Evolutionary conservation across 768 basidiomycete genomes (phyloP), one percentile per base, ranked within the genome.

Genomic region (Suillus hirtellus): DNA sequence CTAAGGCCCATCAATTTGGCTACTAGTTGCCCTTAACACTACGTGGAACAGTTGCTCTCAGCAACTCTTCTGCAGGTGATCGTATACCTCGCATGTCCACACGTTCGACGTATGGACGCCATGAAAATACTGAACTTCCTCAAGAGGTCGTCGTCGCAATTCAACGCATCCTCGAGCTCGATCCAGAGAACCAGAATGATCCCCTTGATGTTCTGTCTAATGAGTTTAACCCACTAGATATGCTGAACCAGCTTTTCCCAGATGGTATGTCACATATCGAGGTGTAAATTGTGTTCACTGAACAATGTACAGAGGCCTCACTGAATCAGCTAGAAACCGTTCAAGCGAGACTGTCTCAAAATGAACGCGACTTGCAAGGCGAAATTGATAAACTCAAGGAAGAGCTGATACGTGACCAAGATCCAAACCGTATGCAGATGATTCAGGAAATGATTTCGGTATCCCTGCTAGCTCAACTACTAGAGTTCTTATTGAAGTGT

Each of bases 401-500:
- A 31, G 87, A 93, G 71, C 77, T 98, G 60, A 81, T 82, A 67
- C 78, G 76, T 14, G 90, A 92, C 67, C 95, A 96, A 73, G 91
- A 95, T 76, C 92, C 91, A n/a, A 85, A 86, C 60, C 83, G 88
- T 68, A 95, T 99, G 91, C 88, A 90, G 61, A 78, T 89, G 59
- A 95, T 97, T 38, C 97, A 99, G 74, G 93, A 93, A 75, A 94
- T 97, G 86, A 98, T 99, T 60, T 95, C 91, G 24, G 96, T 98
- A 67, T 63, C 86, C 72, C 12, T 27, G 34, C 1, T 9, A 2
- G 24, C 50, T 60, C 19, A 3, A 50, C 12, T 12, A 24, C 15
- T 46, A 37, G 19, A 37, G 63, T 55, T 21, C 60, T 65, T 46
- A 71, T 62, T 60, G 60, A 58, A 34, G 54, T 37, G 27, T 7